phyloP scores from a whole-genome alignment of 495 filamentous ascomycete genomes.

The Neurospora sp. region DNA sequence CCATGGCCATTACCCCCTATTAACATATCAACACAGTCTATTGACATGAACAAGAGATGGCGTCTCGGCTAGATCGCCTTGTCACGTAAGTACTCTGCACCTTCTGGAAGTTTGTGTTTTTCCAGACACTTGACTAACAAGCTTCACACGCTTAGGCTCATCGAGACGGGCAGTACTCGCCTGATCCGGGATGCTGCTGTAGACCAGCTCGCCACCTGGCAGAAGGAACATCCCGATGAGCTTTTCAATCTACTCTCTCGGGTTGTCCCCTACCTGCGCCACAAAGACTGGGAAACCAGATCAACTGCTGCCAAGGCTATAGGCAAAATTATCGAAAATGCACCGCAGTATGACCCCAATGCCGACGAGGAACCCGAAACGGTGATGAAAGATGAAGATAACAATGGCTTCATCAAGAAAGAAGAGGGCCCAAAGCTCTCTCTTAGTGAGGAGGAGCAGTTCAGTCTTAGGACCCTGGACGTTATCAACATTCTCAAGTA shows the following conservation, averaged over 20 bases:
- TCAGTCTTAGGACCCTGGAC: slow-evolving; percentile 67
- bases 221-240: slow-evolving; percentile 95
- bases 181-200: slow-evolving; percentile 94
- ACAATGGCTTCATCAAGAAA: slow-evolving; percentile 34
- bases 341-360: slow-evolving; percentile 81
- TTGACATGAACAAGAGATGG: slow-evolving; percentile 38
- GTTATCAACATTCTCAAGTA: slow-evolving; percentile 66
- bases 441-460: slow-evolving; percentile 20
- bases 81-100: slow-evolving; percentile 65
- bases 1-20: slow-evolving; percentile 14
- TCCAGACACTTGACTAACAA: slow-evolving; percentile 14
- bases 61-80: slow-evolving; percentile 69
- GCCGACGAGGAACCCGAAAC: slow-evolving; percentile 29
- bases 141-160: slow-evolving; percentile 47
- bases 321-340: slow-evolving; percentile 84
- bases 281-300: slow-evolving; percentile 92
- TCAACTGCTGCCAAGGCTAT: slow-evolving; percentile 86
- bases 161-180: slow-evolving; percentile 91
- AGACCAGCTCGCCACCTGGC: slow-evolving; percentile 90
- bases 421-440: slow-evolving; percentile 26
- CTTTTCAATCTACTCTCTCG: slow-evolving; percentile 94
- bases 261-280: slow-evolving; percentile 82
- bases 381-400: slow-evolving; percentile 41
- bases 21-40: background rate
- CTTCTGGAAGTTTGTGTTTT: background rate